Percentiles rank a stretch among this genome's conserved stretches.
Conservation (phyloP, 129 eudicot species). For the Flaveria trinervia region DNA sequence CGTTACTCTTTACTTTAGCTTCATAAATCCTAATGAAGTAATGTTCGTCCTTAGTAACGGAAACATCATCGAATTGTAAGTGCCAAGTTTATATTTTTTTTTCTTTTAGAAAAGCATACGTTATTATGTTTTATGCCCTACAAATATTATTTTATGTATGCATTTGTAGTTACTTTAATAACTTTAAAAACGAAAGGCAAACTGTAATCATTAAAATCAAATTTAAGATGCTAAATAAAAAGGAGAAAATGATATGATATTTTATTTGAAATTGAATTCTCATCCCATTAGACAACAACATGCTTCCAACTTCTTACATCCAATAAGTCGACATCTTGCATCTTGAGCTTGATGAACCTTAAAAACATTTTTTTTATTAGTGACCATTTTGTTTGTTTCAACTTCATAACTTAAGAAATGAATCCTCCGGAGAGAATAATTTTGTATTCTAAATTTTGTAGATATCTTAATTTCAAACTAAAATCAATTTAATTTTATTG, state of each 20-base stretch:
- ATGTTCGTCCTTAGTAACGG: too few relatives aligned
- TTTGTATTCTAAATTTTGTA: not conserved
- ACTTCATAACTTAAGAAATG: not conserved
- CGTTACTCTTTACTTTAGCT: too few relatives aligned
- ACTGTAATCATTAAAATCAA: constrained; percentile 2
- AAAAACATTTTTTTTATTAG: not conserved
- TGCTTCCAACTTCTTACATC: constrained; percentile 29
- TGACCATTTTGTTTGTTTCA: not conserved
- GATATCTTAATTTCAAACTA: too few relatives aligned
- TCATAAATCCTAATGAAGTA: too few relatives aligned
- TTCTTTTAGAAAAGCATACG: too few relatives aligned
- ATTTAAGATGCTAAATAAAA: not conserved
- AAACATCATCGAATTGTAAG: too few relatives aligned
- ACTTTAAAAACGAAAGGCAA: too few relatives aligned
- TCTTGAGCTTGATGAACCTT: constrained; percentile 3
- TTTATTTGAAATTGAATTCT: constrained; percentile 37
- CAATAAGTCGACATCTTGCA: constrained; percentile 14
- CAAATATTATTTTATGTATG: too few relatives aligned
- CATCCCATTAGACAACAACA: constrained; percentile 34
- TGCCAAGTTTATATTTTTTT: too few relatives aligned
- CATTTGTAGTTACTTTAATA: too few relatives aligned
- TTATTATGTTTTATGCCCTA: too few relatives aligned
- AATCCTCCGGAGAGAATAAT: not conserved
- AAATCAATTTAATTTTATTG: too few relatives aligned
- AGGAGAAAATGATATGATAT: constrained; percentile 25